These are phyloP conservation scores for Rosa rugosa DNA, from an alignment of 306 rosid genomes.

Conservation along the genomic window DNA sequence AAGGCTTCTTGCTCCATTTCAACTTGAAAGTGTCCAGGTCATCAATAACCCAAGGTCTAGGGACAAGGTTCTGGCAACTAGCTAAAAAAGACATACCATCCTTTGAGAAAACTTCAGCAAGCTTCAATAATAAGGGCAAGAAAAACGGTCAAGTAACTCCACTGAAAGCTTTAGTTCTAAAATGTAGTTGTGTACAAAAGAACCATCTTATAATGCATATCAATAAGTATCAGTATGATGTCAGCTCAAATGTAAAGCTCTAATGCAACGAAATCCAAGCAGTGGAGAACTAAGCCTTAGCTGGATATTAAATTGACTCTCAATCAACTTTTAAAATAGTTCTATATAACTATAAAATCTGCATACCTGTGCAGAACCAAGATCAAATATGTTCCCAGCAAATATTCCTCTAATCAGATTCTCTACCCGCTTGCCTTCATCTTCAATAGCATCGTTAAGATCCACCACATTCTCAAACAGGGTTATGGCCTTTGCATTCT, in stretches of 20 bases:
- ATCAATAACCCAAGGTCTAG: constrained; percentile 98
- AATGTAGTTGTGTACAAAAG: neutral
- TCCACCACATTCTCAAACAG: constrained; percentile 68
- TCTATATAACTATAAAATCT: neutral
- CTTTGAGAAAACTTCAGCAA: constrained; percentile 87
- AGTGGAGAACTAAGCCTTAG: neutral
- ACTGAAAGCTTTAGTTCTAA: constrained; percentile 5
- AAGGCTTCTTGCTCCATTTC: constrained; percentile 80
- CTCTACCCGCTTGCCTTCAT: constrained; percentile 77
- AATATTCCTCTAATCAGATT: constrained; percentile 82
- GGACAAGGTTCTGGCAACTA: constrained; percentile 84
- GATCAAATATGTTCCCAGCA: constrained; percentile 98
- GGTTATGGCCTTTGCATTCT: constrained; percentile 85
- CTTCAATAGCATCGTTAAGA: constrained; percentile 84
- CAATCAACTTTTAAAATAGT: neutral
- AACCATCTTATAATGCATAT: neutral
- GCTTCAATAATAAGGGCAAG: constrained; percentile 59
- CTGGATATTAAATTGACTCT: neutral
- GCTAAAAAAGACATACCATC: constrained; percentile 96
- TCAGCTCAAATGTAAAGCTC: neutral
- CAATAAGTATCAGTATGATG: neutral
- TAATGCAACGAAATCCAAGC: neutral
- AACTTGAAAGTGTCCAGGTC: constrained; percentile 74
- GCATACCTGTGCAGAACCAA: constrained; percentile 86
- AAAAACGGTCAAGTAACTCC: constrained; percentile 15